These are phyloP conservation scores for Diplogelasinospora grovesii DNA, from an alignment of 495 filamentous ascomycete genomes.

Conservation along the genomic window DNA sequence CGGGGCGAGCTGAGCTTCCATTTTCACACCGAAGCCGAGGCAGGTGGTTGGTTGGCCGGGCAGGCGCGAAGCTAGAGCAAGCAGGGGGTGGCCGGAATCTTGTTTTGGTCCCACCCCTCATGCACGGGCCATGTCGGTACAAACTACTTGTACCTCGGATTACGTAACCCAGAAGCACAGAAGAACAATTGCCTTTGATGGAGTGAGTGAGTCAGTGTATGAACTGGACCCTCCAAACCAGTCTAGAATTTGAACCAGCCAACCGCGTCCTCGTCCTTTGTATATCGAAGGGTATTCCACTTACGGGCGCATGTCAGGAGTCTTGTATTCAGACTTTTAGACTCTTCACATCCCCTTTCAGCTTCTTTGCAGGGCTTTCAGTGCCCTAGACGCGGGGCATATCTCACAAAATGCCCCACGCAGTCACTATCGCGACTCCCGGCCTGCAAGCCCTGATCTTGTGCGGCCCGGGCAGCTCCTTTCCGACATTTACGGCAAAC, in stretches of 20 bases:
- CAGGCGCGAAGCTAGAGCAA: conserved; percentile 17
- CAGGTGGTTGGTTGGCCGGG: conserved; percentile 32
- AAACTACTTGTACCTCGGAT: background rate
- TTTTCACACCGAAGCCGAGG: conserved; percentile 24
- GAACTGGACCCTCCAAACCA: conserved; percentile 2
- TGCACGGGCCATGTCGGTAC: conserved; percentile 2
- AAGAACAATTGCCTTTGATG: too few relatives aligned
- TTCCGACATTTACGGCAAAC: conserved; percentile 86
- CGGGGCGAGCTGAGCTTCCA: conserved; percentile 19
- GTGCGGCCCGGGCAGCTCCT: conserved; percentile 82
- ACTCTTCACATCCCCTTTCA: background rate
- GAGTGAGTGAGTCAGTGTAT: conserved; percentile 5
- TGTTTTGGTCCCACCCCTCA: background rate
- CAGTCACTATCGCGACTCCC: conserved; percentile 59
- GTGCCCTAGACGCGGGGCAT: too few relatives aligned
- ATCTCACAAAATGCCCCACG: conserved; percentile 65
- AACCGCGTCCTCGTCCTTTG: too few relatives aligned
- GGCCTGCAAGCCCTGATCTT: conserved; percentile 92
- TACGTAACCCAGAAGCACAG: too few relatives aligned
- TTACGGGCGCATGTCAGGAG: too few relatives aligned
- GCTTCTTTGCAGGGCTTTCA: too few relatives aligned
- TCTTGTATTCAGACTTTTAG: too few relatives aligned
- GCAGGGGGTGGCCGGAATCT: background rate
- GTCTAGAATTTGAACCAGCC: too few relatives aligned
- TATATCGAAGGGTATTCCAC: too few relatives aligned